Conservation (phyloP, 345 rosid species). For the Turnera subulata region DNA sequence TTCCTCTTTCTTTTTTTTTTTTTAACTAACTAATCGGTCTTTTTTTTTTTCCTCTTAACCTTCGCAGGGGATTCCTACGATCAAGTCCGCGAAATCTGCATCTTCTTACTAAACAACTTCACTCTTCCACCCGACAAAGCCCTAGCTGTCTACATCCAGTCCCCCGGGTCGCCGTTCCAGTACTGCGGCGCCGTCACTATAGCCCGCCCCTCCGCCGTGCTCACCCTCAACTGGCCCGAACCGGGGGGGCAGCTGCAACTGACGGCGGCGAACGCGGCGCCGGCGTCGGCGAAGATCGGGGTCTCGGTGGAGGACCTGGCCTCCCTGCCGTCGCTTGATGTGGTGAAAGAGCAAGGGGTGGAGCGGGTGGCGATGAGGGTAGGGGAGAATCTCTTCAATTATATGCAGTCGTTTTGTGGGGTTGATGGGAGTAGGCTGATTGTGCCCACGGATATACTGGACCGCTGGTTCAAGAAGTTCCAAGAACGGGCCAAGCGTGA, state of each 20-base stretch:
- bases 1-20: background rate
- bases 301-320: constrained; percentile 75
- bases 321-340: constrained; percentile 67
- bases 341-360: constrained; percentile 60
- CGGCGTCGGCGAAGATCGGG: constrained; percentile 78
- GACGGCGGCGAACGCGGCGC: constrained; percentile 52
- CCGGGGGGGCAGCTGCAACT: constrained; percentile 64
- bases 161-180: constrained; percentile 80
- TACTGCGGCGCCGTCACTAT: constrained; percentile 83
- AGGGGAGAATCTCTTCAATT: constrained; percentile 89
- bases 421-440: constrained; percentile 78
- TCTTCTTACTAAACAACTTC: constrained; percentile 75
- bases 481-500: constrained; percentile 91
- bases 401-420: constrained; percentile 97
- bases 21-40: too few relatives aligned
- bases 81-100: constrained; percentile 74
- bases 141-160: constrained; percentile 83
- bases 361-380: constrained; percentile 90
- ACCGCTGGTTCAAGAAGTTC: constrained; percentile 96
- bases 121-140: constrained; percentile 86
- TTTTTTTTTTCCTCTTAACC: background rate
- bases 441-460: constrained; percentile 94
- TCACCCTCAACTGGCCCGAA: constrained; percentile 87
- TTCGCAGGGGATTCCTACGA: constrained; percentile 76
- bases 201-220: constrained; percentile 77